Evolutionary conservation across 768 basidiomycete species (phyloP), one percentile per base, ranked within the genome.

Genomic region (Pleurotus platypus): DNA sequence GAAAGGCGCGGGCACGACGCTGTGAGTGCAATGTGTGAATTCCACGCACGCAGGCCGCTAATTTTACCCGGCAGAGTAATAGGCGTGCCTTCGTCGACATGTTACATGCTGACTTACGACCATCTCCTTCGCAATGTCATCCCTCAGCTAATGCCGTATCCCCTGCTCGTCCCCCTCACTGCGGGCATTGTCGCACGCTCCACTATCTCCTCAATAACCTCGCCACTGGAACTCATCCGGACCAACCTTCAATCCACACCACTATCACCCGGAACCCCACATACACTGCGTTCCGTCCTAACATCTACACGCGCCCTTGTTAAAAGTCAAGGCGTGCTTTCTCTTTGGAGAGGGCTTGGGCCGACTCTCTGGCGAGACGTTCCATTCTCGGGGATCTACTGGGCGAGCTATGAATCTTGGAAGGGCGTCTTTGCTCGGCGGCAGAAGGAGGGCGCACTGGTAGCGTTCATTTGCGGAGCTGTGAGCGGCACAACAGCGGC

Each of bases 351-450:
- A 54, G 97, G 97, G 0, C 78, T 99, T 6, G 90, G 90, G 0
- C 84, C 95, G 2, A 96, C 94, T 4, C 77, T 99, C 7, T 98
- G 94, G 94, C 83, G 97, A 49, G 97, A 99, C 64, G 95, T 98
- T 5, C 96, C 97, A 0, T 99, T 99, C 69, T 94, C 92, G 40
- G 97, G 95, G 9, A 75, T 96, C 30, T 99, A 99, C 66, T 99
- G 97, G 97, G 92, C 92, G 3, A 86, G 89, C 22, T 98, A 98
- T 67, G 96, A 99, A 69, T 74, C 82, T 0, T 83, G 85, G 72
- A 98, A 97, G 74, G 74, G 76, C 16, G 63, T 69, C 13, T 83
- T 94, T 63, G 72, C 76, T 63, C 72, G 76, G 57, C 69, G 72
- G 53, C 84, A 84, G 22, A 63, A 77, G 60, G 69, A 78, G 58